These are phyloP conservation scores for Hanseniaspora gamundiae DNA, from an alignment of 1,139 yeast genomes.

Conservation along the genomic window DNA sequence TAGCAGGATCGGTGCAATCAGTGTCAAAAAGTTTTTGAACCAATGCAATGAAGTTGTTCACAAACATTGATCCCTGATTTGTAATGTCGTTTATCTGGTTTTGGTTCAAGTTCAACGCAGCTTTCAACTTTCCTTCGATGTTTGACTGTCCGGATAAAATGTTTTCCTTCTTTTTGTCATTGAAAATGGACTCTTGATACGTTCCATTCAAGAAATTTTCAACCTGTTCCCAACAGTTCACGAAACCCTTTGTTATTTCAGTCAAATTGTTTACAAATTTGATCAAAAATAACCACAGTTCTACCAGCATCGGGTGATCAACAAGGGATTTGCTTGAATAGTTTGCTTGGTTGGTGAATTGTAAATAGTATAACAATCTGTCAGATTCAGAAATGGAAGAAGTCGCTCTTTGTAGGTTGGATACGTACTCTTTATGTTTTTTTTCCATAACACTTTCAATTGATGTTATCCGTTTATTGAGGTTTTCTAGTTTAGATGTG, in stretches of 20 bases:
- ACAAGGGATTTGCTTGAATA: constrained; percentile 20
- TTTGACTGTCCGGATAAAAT: constrained; percentile 19
- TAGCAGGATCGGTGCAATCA: constrained; percentile 18
- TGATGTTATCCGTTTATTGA: constrained; percentile 29
- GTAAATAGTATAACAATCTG: neutral
- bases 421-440: constrained; percentile 18
- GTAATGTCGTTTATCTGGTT: constrained; percentile 29
- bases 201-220: constrained; percentile 34
- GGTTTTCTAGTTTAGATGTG: constrained; percentile 32
- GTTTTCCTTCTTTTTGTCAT: constrained; percentile 32
- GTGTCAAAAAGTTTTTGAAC: neutral
- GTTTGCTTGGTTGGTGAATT: neutral
- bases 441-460: constrained; percentile 24
- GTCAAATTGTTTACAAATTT: constrained; percentile 34
- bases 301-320: constrained; percentile 37
- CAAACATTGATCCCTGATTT: constrained; percentile 27
- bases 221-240: constrained; percentile 36
- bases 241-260: constrained; percentile 23
- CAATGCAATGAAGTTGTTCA: constrained; percentile 21
- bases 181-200: constrained; percentile 30
- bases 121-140: constrained; percentile 17
- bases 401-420: constrained; percentile 8
- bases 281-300: constrained; percentile 41
- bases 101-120: constrained; percentile 26
- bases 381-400: neutral